Evolutionary conservation across 2,329 filamentous ascomycete genomes (phyloP).

Genomic region (Colletotrichum nymphaeae): DNA sequence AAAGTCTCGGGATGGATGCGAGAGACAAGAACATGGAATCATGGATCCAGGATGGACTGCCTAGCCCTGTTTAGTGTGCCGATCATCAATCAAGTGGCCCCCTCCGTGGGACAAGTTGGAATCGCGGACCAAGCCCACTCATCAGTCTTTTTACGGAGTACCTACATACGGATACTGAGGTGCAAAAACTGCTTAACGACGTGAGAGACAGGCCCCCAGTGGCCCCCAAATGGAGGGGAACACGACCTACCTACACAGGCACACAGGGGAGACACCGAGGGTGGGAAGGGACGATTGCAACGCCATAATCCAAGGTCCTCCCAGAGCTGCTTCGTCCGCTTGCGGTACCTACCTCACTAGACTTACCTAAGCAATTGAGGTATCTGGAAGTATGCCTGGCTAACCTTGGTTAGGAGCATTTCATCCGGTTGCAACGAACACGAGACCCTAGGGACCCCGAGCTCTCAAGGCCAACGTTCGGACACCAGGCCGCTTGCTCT

Average conservation of each 20-base stretch:
- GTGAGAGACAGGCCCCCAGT: too few species aligned
- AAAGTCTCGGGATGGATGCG: not conserved
- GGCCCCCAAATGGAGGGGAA: too few species aligned
- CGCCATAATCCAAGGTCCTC: not conserved
- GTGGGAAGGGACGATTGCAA: not conserved
- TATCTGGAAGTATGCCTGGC: not conserved
- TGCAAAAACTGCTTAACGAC: too few species aligned
- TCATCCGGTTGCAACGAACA: not conserved
- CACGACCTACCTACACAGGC: too few species aligned
- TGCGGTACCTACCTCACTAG: not conserved
- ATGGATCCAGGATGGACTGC: constrained; percentile 19
- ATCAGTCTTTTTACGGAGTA: not conserved
- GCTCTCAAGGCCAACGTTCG: not conserved
- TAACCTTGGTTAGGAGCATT: not conserved
- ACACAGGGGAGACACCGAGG: not conserved
- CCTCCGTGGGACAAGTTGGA: not conserved
- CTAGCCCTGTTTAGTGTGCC: constrained; percentile 27
- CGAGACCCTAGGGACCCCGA: not conserved
- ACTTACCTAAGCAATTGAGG: not conserved
- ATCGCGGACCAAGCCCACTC: constrained; percentile 8
- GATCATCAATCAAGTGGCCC: constrained; percentile 23
- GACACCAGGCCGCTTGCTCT: not conserved
- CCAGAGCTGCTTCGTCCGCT: not conserved
- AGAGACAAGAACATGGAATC: not conserved
- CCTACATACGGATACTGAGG: not conserved